Percentiles rank a stretch among this genome's conserved stretches.
phyloP scores from a whole-genome alignment of 2,329 filamentous ascomycete species.

The Exophiala aquamarina region DNA sequence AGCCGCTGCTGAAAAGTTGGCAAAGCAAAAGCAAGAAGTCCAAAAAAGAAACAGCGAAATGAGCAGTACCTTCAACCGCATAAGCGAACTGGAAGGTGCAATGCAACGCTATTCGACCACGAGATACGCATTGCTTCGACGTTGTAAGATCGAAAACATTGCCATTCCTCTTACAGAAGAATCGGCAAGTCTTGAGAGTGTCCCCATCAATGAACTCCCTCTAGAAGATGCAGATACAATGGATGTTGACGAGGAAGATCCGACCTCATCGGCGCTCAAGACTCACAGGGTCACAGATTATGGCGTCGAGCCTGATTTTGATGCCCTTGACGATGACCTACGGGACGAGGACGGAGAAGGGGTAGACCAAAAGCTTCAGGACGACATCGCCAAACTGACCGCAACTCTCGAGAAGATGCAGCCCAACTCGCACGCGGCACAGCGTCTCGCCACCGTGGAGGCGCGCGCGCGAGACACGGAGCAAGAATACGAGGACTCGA shows the following conservation, averaged over 20 bases:
- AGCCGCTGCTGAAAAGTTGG: conserved; percentile 71
- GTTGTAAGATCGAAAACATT: conserved; percentile 92
- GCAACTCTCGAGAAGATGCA: conserved; percentile 89
- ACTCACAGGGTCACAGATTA: conserved; percentile 71
- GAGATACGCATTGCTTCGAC: conserved; percentile 79
- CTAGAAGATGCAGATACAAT: conserved; percentile 80
- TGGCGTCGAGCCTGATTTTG: conserved; percentile 87
- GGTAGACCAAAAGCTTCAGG: conserved; percentile 72
- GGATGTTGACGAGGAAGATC: conserved; percentile 75
- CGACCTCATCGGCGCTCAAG: conserved; percentile 47
- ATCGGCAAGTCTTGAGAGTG: conserved; percentile 70
- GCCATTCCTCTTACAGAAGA: conserved; percentile 74
- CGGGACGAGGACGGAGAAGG: conserved; percentile 73
- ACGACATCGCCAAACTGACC: conserved; percentile 72
- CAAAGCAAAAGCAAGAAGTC: conserved; percentile 75
- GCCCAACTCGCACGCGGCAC: conserved; percentile 93
- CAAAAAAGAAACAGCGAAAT: conserved; percentile 83
- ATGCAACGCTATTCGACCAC: conserved; percentile 81
- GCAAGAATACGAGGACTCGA: conserved; percentile 84
- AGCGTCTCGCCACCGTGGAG: conserved; percentile 84
- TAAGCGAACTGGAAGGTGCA: conserved; percentile 77
- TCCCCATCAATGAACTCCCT: conserved; percentile 83
- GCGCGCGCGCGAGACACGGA: conserved; percentile 79
- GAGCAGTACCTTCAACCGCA: conserved; percentile 70
- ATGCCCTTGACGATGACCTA: conserved; percentile 75